phyloP scores from a whole-genome alignment of 2,329 filamentous ascomycete species.

The Furcasterigmium furcatum region DNA sequence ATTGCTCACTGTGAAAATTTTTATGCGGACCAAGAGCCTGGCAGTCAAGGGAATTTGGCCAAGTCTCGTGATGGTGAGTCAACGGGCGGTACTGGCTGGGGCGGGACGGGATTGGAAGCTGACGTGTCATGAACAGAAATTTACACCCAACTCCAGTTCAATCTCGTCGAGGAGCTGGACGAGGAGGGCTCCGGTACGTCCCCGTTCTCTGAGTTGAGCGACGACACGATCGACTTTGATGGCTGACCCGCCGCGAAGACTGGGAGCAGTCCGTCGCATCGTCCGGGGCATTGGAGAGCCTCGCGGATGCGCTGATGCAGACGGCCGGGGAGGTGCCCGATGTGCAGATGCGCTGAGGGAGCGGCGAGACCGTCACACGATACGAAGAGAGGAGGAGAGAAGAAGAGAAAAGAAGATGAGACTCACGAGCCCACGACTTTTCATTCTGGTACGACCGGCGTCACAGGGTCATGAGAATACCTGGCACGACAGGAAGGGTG shows the following conservation, averaged over 20 bases:
- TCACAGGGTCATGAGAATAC: too few relatives aligned
- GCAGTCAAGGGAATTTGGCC: not conserved
- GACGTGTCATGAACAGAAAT: not conserved
- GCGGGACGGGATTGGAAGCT: too few relatives aligned
- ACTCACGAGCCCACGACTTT: not conserved
- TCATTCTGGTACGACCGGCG: not conserved
- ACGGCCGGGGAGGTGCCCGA: too few relatives aligned
- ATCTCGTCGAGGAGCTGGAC: constrained; percentile 48
- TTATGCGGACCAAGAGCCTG: constrained; percentile 18
- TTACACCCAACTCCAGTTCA: not conserved
- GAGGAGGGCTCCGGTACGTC: constrained; percentile 58
- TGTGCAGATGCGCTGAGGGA: not conserved
- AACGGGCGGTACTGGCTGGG: too few relatives aligned
- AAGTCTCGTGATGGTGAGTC: not conserved
- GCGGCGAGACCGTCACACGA: not conserved
- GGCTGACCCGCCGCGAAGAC: constrained; percentile 36
- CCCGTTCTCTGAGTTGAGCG: constrained; percentile 20
- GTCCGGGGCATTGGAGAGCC: constrained; percentile 51
- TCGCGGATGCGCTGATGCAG: constrained; percentile 42
- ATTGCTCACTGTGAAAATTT: constrained; percentile 38
- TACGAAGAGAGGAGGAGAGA: too few relatives aligned
- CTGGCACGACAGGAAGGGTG: not conserved
- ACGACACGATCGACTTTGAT: constrained; percentile 29
- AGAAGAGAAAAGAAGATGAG: not conserved
- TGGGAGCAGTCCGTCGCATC: constrained; percentile 54